Percentiles rank a stretch among this genome's conserved stretches.
These are phyloP conservation scores for Gomphus bonarii DNA, from an alignment of 1,284 basidiomycete species.

Conservation along the genomic window DNA sequence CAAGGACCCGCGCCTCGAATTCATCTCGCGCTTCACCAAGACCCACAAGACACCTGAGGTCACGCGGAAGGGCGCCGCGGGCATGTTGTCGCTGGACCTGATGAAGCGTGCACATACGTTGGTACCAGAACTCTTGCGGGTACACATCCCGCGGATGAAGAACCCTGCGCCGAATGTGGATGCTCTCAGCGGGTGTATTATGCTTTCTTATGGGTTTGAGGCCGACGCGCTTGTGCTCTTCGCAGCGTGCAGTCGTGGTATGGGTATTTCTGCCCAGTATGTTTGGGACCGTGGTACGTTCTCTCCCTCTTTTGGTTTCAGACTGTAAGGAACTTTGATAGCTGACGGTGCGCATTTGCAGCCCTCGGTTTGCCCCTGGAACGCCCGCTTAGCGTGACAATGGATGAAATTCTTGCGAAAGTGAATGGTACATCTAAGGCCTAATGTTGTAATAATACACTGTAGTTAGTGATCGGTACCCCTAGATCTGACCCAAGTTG, in stretches of 20 bases:
- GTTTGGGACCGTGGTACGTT: conserved; percentile 1
- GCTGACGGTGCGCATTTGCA: too few species aligned
- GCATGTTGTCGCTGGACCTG: background rate
- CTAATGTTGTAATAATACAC: too few species aligned
- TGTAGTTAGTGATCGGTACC: too few species aligned
- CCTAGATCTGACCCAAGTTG: too few species aligned
- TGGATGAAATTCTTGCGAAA: too few species aligned
- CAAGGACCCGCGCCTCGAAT: background rate
- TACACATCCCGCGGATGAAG: background rate
- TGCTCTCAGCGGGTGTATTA: background rate
- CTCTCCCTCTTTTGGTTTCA: too few species aligned
- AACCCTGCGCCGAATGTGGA: background rate
- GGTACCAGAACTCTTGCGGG: background rate
- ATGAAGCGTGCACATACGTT: background rate
- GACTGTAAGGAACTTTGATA: too few species aligned
- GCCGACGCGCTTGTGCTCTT: background rate
- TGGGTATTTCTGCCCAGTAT: conserved; percentile 33
- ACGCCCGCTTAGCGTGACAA: too few species aligned
- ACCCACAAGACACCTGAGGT: background rate
- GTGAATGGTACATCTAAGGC: too few species aligned
- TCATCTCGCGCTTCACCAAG: background rate
- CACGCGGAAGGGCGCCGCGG: too few species aligned
- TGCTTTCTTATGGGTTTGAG: background rate
- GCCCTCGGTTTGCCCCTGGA: too few species aligned
- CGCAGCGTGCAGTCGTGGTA: background rate